A percentile compares a stretch with the other conserved stretches of the same genome.
Conservation (phyloP, 495 filamentous ascomycete species). For the Penicillium angulare region DNA sequence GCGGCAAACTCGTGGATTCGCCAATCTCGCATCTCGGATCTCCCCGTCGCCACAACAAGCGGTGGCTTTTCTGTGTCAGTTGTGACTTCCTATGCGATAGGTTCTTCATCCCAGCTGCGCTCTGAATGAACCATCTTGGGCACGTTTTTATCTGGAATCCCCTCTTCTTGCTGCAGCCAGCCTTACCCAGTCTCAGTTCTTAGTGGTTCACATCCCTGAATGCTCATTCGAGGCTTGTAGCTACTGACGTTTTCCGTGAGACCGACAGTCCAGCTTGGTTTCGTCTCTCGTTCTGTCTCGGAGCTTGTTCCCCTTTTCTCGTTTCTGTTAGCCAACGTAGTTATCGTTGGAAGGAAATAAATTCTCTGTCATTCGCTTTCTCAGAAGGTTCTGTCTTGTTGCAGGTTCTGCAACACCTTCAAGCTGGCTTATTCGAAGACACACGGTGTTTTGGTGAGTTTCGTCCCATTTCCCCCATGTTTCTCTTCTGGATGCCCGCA, state of each 20-base stretch:
- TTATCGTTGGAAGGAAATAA: conserved; percentile 39
- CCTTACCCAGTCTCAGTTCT: conserved; percentile 33
- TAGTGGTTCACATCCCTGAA: conserved; percentile 26
- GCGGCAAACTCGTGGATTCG: background rate
- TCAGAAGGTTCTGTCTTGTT: conserved; percentile 43
- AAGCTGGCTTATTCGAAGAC: conserved; percentile 55
- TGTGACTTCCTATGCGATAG: conserved; percentile 16
- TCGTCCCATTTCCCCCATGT: conserved; percentile 15
- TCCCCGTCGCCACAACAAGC: conserved; percentile 6
- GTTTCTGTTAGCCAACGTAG: conserved; percentile 33
- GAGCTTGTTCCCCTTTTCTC: conserved; percentile 29
- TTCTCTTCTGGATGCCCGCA: conserved; percentile 23
- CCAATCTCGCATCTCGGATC: conserved; percentile 11
- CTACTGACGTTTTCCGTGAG: conserved; percentile 29
- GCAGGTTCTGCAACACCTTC: conserved; percentile 51
- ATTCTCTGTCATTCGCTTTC: conserved; percentile 52
- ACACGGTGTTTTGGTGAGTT: conserved; percentile 52
- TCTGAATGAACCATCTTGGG: conserved; percentile 23
- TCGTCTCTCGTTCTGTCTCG: conserved; percentile 49
- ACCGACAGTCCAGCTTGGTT: conserved; percentile 35
- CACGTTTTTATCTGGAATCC: conserved; percentile 22
- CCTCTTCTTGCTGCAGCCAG: conserved; percentile 35
- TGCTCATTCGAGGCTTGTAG: conserved; percentile 38
- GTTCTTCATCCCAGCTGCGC: conserved; percentile 8
- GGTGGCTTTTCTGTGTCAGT: conserved; percentile 9